Conservation (phyloP, 176 grass and related monocot genomes). For the Triticum aestivum region DNA sequence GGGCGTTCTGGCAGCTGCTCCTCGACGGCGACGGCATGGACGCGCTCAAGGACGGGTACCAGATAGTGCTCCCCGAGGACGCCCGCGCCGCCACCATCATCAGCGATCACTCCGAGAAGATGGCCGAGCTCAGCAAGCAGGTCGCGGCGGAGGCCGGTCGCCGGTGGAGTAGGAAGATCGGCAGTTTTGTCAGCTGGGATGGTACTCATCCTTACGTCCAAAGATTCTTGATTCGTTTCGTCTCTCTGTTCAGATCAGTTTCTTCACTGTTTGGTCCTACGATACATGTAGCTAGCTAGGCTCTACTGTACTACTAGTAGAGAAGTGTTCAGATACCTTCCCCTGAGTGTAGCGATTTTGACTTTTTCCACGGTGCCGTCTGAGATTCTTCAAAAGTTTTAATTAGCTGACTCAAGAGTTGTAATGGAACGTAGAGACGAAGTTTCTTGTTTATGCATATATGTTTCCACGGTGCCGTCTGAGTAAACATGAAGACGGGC, state of each 20-base stretch:
- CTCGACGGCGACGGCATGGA: slow-evolving; percentile 34
- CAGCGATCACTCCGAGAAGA: slow-evolving; percentile 26
- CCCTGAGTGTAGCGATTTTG: no score
- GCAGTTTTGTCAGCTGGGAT: neutral
- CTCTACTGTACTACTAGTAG: no score
- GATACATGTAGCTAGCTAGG: neutral
- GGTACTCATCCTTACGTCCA: neutral
- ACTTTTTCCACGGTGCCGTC: no score
- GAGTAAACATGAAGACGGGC: no score
- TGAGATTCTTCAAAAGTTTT: no score
- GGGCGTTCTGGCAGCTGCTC: slow-evolving; percentile 58
- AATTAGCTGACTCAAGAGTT: no score
- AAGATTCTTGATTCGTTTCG: neutral
- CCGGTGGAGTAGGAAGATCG: neutral
- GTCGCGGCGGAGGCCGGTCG: neutral
- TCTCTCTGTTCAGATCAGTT: neutral
- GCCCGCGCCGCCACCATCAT: slow-evolving; percentile 29
- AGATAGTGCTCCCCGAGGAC: slow-evolving; percentile 48
- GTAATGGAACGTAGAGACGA: no score
- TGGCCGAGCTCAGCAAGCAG: slow-evolving; percentile 35
- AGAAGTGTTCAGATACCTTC: no score
- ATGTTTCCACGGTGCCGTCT: no score
- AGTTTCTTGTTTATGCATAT: no score
- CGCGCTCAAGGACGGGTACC: slow-evolving; percentile 46
- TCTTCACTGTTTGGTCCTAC: neutral